Conservation (phyloP, 2,329 filamentous ascomycete genomes). For the Talaromyces sp. region DNA sequence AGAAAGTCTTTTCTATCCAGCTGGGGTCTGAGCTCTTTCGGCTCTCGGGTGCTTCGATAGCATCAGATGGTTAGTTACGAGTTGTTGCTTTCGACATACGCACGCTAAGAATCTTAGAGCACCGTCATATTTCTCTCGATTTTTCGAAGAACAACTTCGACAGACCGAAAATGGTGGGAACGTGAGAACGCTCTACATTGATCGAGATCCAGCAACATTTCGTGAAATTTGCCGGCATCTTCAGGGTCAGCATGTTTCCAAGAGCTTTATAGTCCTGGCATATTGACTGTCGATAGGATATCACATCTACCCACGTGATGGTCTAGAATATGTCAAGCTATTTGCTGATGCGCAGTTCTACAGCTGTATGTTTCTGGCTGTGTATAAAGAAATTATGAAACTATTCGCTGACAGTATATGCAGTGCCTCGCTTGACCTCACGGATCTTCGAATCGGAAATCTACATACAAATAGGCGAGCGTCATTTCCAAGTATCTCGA, state of each 20-base stretch:
- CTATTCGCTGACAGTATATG: slow-evolving; percentile 26
- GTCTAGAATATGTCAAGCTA: slow-evolving; percentile 81
- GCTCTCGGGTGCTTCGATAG: slow-evolving; percentile 64
- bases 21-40: slow-evolving; percentile 65
- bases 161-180: slow-evolving; percentile 53
- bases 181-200: slow-evolving; percentile 85
- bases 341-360: slow-evolving; percentile 97
- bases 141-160: slow-evolving; percentile 78
- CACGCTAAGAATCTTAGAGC: slow-evolving; percentile 59
- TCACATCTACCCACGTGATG: slow-evolving; percentile 74
- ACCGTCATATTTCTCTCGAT: slow-evolving; percentile 93
- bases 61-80: slow-evolving; percentile 60
- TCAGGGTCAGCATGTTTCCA: slow-evolving; percentile 50
- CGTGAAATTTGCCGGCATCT: slow-evolving; percentile 83
- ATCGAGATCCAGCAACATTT: slow-evolving; percentile 86
- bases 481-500: slow-evolving; percentile 83
- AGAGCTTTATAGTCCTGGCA: not conserved
- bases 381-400: not conserved
- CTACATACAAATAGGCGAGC: slow-evolving; percentile 83
- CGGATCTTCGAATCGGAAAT: slow-evolving; percentile 89
- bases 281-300: slow-evolving; percentile 53
- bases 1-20: slow-evolving; percentile 65
- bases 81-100: slow-evolving; percentile 9
- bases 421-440: slow-evolving; percentile 81
- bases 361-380: slow-evolving; percentile 53